phyloP scores from a whole-genome alignment of 805 yeast species.

The Kluyveromyces aestuarii region DNA sequence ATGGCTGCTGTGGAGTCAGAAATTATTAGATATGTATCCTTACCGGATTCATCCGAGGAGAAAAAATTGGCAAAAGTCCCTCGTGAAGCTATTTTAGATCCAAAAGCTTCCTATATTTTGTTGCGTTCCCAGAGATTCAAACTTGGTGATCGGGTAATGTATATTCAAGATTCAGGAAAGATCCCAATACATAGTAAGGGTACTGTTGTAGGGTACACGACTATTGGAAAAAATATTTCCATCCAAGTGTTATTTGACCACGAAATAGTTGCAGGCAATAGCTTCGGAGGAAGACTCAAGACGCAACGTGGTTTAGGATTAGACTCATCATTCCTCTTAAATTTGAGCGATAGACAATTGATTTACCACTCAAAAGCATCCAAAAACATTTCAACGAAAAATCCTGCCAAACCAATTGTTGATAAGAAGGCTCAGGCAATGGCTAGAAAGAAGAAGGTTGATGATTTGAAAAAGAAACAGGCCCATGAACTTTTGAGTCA shows the following conservation, averaged over 20 bases:
- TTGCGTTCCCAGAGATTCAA: constrained; percentile 68
- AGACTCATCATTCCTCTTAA: constrained; percentile 73
- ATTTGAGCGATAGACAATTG: constrained; percentile 65
- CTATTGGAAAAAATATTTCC: constrained; percentile 42
- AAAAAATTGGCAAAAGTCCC: constrained; percentile 76
- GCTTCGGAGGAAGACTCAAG: constrained; percentile 64
- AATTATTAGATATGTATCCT: constrained; percentile 37
- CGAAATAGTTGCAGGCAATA: constrained; percentile 75
- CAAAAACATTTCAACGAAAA: constrained; percentile 28
- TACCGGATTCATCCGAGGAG: constrained; percentile 37
- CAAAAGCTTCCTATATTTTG: constrained; percentile 59
- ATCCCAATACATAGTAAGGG: constrained; percentile 85
- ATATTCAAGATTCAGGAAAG: constrained; percentile 78
- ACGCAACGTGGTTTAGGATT: constrained; percentile 79
- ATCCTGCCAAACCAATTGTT: constrained; percentile 16
- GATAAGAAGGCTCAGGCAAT: constrained; percentile 6
- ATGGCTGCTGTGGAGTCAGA: constrained; percentile 58
- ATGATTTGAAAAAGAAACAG: constrained; percentile 23
- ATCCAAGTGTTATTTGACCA: constrained; percentile 78
- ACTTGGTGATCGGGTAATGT: constrained; percentile 84
- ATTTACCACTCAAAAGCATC: constrained; percentile 68
- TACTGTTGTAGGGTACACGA: constrained; percentile 73
- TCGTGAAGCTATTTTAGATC: constrained; percentile 69
- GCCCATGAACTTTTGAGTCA: constrained; percentile 37
- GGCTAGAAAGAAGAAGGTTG: constrained; percentile 17